A percentile compares a stretch with the other conserved stretches of the same genome.
Evolutionary conservation across 1,284 basidiomycete genomes (phyloP).

Genomic region (Ustilago loliicola): DNA sequence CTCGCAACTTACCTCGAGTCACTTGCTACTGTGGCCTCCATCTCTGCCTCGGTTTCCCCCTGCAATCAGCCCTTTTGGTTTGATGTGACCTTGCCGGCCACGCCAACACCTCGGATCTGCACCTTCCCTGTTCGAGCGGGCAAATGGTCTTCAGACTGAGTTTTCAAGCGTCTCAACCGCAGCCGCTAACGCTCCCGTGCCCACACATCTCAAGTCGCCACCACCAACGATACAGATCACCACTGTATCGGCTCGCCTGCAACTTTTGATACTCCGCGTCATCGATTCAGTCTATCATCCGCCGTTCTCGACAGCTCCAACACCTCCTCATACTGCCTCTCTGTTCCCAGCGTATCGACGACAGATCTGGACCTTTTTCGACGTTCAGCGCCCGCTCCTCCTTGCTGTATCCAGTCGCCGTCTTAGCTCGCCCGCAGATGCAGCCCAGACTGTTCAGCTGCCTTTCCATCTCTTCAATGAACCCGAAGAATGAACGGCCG

Average conservation of each 20-base stretch:
- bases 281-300: not conserved
- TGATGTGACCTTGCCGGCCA: slow-evolving; percentile 1
- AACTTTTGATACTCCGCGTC: slow-evolving; percentile 3
- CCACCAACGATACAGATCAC: not conserved
- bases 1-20: no score
- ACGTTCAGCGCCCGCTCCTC: not conserved
- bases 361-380: slow-evolving; percentile 5
- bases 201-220: not conserved
- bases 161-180: no score
- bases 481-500: not conserved
- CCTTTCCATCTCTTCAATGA: not conserved
- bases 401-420: slow-evolving; percentile 5
- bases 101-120: slow-evolving; percentile 3
- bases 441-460: not conserved
- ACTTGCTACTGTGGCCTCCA: not conserved
- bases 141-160: no score
- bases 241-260: not conserved
- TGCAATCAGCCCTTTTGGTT: not conserved
- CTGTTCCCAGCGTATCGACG: not conserved
- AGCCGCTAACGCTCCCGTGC: no score
- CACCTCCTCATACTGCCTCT: no score
- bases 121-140: not conserved
- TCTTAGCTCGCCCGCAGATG: not conserved
- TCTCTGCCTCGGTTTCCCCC: not conserved
- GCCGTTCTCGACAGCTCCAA: no score